These are phyloP conservation scores for Begonia masoniana DNA, from an alignment of 306 rosid species.

Conservation along the genomic window DNA sequence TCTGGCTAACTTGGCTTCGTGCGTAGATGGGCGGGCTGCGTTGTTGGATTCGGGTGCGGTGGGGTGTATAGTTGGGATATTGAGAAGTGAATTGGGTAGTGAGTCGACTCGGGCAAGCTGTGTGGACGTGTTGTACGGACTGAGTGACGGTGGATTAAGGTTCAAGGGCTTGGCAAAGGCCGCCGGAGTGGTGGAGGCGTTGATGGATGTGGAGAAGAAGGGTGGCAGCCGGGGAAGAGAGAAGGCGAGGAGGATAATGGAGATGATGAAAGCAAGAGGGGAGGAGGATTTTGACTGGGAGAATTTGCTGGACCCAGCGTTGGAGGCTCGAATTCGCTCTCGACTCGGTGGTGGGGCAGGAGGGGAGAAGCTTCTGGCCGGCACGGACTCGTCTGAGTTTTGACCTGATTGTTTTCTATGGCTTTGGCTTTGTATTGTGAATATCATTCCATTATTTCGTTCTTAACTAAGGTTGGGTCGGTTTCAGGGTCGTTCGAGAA, in stretches of 20 bases:
- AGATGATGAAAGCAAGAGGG: slow-evolving; percentile 36
- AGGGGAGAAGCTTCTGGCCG: no score
- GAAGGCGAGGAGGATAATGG: slow-evolving; percentile 45
- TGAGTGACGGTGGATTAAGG: slow-evolving; percentile 74
- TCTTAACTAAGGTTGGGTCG: no score
- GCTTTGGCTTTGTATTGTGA: background rate
- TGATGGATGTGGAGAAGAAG: slow-evolving; percentile 39
- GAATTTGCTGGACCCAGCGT: slow-evolving; percentile 51
- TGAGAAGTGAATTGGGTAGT: slow-evolving; percentile 9
- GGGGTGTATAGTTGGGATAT: slow-evolving; percentile 33
- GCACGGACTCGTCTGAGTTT: no score
- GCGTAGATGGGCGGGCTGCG: slow-evolving; percentile 53
- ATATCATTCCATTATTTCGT: slow-evolving; percentile 4
- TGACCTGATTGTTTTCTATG: slow-evolving; percentile 9
- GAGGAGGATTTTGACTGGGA: slow-evolving; percentile 62
- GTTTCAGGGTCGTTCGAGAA: no score
- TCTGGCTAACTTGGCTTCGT: slow-evolving; percentile 39
- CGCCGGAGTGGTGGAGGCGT: slow-evolving; percentile 32
- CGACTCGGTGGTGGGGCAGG: slow-evolving; percentile 11
- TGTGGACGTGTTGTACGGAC: slow-evolving; percentile 32
- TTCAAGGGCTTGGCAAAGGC: slow-evolving; percentile 63
- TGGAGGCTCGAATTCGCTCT: slow-evolving; percentile 19
- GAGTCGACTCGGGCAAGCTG: slow-evolving; percentile 49
- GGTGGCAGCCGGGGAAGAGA: slow-evolving; percentile 37
- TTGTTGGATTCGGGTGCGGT: slow-evolving; percentile 81